Conservation (phyloP, 805 yeast species). For the Isabelozyma pseudorhagii region DNA sequence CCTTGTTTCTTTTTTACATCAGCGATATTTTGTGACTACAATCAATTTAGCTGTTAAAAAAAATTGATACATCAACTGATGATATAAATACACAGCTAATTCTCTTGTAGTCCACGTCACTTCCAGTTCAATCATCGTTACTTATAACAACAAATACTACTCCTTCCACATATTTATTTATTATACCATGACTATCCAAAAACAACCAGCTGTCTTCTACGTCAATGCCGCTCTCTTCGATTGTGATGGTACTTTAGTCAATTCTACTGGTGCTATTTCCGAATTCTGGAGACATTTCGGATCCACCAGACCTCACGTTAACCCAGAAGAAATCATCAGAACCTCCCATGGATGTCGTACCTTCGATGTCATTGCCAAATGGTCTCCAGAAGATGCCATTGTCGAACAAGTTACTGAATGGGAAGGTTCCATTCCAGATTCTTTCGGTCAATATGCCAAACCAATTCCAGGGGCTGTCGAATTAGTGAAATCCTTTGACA, state of each 20-base stretch:
- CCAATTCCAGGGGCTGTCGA: slow-evolving; percentile 76
- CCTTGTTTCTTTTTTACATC: not conserved
- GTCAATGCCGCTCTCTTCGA: slow-evolving; percentile 59
- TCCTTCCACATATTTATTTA: not conserved
- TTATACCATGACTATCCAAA: slow-evolving; percentile 27
- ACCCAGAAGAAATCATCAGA: slow-evolving; percentile 67
- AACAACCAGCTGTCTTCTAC: slow-evolving; percentile 42
- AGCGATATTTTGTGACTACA: too few species aligned
- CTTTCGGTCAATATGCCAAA: slow-evolving; percentile 68
- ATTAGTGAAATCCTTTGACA: slow-evolving; percentile 53
- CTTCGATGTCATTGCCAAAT: slow-evolving; percentile 67
- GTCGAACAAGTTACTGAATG: slow-evolving; percentile 61
- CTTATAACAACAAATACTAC: not conserved
- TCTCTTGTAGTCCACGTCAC: not conserved
- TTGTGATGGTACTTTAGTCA: slow-evolving; percentile 84
- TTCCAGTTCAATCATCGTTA: too few species aligned
- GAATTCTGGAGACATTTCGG: slow-evolving; percentile 79
- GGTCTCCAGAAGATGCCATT: slow-evolving; percentile 72
- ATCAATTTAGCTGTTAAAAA: not conserved
- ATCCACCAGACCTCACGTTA: slow-evolving; percentile 61
- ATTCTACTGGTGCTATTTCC: slow-evolving; percentile 79
- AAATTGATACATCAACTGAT: not conserved
- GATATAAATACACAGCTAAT: not conserved
- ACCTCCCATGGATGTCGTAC: slow-evolving; percentile 84
- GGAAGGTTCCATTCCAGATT: slow-evolving; percentile 68